A percentile compares a stretch with the other conserved stretches of the same genome.
These are phyloP conservation scores for Ophiocordyceps camponoti-floridani DNA, from an alignment of 2,329 filamentous ascomycete genomes.

Conservation along the genomic window DNA sequence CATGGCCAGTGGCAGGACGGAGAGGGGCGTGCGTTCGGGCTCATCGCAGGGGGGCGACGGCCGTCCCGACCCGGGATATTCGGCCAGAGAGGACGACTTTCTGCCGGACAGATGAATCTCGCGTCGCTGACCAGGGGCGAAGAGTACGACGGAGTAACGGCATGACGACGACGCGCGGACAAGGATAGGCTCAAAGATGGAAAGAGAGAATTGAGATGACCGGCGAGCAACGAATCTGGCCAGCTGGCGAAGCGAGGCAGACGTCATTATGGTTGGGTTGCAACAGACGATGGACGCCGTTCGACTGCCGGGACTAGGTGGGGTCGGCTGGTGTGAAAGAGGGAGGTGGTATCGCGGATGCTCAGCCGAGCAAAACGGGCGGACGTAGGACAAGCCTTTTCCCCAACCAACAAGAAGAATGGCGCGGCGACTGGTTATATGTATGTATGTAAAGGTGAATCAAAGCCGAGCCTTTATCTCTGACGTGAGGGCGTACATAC, in stretches of 20 bases:
- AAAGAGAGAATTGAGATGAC: no score
- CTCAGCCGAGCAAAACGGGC: neutral
- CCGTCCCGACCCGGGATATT: constrained; percentile 11
- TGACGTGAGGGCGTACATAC: neutral
- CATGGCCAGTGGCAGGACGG: constrained; percentile 46
- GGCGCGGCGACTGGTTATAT: no score
- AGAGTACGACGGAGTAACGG: neutral
- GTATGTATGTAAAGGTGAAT: no score
- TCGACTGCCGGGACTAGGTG: neutral
- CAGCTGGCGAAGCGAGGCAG: neutral
- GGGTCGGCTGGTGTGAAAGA: neutral
- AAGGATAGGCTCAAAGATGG: neutral
- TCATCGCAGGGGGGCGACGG: constrained; percentile 9
- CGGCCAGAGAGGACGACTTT: constrained; percentile 16
- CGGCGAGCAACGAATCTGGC: neutral
- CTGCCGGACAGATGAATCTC: constrained; percentile 18
- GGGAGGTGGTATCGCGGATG: neutral
- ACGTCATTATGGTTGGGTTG: neutral
- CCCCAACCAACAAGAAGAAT: no score
- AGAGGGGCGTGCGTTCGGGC: constrained; percentile 29
- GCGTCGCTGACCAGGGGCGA: constrained; percentile 5
- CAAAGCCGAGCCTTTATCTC: neutral
- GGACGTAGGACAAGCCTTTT: neutral
- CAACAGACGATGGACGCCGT: neutral
- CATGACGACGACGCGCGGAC: constrained; percentile 1